Evolutionary conservation across 179 eudicot genomes (phyloP), one percentile per base, ranked within the genome.

Genomic region (Dionaea muscipula): DNA sequence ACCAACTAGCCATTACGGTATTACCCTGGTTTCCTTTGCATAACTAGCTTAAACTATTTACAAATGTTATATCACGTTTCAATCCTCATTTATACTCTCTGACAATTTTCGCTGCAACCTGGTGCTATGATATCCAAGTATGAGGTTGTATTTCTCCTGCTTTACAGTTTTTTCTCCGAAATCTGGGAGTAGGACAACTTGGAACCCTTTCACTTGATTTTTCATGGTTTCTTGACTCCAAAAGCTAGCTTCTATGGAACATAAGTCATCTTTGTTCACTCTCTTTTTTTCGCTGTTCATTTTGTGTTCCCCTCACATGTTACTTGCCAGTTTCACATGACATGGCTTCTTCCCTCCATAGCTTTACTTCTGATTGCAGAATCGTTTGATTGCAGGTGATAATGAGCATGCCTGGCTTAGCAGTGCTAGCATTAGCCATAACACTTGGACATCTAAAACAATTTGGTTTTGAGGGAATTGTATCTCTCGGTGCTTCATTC

Each of bases 391-490:
- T 68, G 45, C 58, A 89, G 97, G 85, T 68, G 26, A 68, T 90
- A 51, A 79, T 80, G 85, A 77, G 55, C 24, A 80, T 91, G 87
- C 94, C 98, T 40, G 75, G 70, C 51, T 68, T 87, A 68, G 75
- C 84, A 62, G 73, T 79, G 48, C 84, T 76, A 69, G 94, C 95
- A 61, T 69, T 91, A 68, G 95, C 87, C 37, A 61, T 91, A 48
- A 74, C 80, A 19, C 63, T 75, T 66, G 74, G 56, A 21, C 91
- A 91, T 72, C 78, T 91, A 54, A 91, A 84, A 73, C 91, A 80
- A 80, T 91, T 91, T 80, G 98, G 98, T 51, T 71, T 86, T 25
- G 95, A 86, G 66, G 72, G 77, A 63, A 75, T 84, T 63, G 41
- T 91, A 35, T 77, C 83, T 54, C 70, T 72, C 70, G 84, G 79